Conservation (phyloP, 2,329 filamentous ascomycete genomes). For the Graphilbum sp. region DNA sequence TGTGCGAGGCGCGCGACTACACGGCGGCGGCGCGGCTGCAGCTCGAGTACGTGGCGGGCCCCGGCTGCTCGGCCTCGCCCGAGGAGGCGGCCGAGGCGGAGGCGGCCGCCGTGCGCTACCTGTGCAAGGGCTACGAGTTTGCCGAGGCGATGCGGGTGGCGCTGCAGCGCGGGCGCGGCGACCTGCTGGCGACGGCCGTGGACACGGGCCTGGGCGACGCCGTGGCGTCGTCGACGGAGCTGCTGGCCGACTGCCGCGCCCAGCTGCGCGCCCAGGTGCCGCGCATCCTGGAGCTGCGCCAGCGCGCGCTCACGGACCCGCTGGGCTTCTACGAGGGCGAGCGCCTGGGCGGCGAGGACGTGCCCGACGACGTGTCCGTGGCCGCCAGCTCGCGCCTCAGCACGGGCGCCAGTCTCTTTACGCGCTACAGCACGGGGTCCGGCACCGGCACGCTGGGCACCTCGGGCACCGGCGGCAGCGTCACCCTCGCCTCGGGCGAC, state of each 20-base stretch:
- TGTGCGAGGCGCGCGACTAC: slow-evolving; percentile 76
- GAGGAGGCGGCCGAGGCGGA: slow-evolving; percentile 15
- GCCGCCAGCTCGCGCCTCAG: slow-evolving; percentile 66
- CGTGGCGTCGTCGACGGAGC: slow-evolving; percentile 68
- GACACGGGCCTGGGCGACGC: slow-evolving; percentile 69
- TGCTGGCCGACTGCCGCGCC: slow-evolving; percentile 80
- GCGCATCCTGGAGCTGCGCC: slow-evolving; percentile 65
- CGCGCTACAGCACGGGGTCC: slow-evolving; percentile 73
- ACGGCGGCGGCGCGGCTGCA: slow-evolving; percentile 63
- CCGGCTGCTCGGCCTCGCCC: slow-evolving; percentile 39
- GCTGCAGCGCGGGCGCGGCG: slow-evolving; percentile 39
- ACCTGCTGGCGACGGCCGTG: slow-evolving; percentile 51
- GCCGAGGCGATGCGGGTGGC: slow-evolving; percentile 73
- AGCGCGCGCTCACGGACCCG: slow-evolving; percentile 69
- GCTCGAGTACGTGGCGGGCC: slow-evolving; percentile 50
- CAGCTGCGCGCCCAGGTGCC: slow-evolving; percentile 78
- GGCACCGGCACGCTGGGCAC: slow-evolving; percentile 50
- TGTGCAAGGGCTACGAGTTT: slow-evolving; percentile 81
- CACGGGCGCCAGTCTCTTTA: slow-evolving; percentile 81
- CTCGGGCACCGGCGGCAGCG: slow-evolving; percentile 6
- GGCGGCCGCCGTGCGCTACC: slow-evolving; percentile 46
- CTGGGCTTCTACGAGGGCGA: slow-evolving; percentile 80
- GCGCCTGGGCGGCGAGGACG: slow-evolving; percentile 27
- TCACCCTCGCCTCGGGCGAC: slow-evolving; percentile 7
- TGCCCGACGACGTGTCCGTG: slow-evolving; percentile 79